Evolutionary conservation across 2,329 filamentous ascomycete species (phyloP).

Genomic region (Talaromyces sp.): DNA sequence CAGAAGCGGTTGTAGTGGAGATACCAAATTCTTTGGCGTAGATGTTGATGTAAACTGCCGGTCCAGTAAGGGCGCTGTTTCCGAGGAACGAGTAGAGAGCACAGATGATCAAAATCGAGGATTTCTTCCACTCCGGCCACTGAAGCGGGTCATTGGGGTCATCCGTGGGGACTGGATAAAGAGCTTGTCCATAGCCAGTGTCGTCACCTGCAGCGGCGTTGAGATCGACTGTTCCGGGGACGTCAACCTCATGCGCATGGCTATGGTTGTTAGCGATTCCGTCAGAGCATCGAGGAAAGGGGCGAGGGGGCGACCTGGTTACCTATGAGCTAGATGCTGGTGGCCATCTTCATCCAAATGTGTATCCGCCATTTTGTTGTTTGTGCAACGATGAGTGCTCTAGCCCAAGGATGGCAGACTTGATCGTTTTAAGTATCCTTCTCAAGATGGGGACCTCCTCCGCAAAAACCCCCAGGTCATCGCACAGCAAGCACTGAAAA

Average conservation of each 20-base stretch:
- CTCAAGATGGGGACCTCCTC: not conserved
- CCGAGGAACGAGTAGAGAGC: constrained; percentile 58
- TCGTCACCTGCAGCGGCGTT: constrained; percentile 55
- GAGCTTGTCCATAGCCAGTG: constrained; percentile 57
- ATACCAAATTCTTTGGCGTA: constrained; percentile 54
- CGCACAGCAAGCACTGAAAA: not conserved
- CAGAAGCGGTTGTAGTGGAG: constrained; percentile 50
- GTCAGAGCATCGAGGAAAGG: not conserved
- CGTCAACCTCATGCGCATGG: constrained; percentile 55
- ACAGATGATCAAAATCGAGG: constrained; percentile 53
- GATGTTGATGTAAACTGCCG: constrained; percentile 57
- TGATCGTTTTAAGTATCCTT: not conserved
- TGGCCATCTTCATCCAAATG: not conserved
- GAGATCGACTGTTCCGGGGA: constrained; percentile 57
- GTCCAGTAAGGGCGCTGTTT: constrained; percentile 55
- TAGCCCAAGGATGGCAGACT: not conserved
- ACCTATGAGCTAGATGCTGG: not conserved
- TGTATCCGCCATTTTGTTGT: not conserved
- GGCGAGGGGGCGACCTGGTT: not conserved
- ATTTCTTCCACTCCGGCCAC: constrained; percentile 57
- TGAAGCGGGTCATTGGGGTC: constrained; percentile 61
- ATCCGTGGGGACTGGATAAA: constrained; percentile 59
- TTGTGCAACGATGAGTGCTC: not conserved
- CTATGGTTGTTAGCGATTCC: constrained; percentile 29
- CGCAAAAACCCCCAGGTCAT: not conserved